phyloP scores from a whole-genome alignment of 192 early-diverging fungal genomes.

The Entophlyctis luteolus region DNA sequence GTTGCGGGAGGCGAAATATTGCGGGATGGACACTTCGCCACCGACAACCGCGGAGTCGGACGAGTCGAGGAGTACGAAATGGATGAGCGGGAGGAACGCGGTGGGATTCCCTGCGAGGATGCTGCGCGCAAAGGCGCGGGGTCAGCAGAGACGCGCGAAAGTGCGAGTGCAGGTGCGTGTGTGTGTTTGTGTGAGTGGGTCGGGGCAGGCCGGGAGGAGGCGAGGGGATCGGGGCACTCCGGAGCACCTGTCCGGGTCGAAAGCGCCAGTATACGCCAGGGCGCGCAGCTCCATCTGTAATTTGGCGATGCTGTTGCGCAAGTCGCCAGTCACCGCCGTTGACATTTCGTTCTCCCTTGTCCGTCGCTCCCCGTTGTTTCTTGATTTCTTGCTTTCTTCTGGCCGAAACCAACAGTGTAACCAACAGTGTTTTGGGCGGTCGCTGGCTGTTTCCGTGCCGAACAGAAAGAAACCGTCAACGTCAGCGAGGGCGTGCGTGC shows the following conservation, averaged over 20 bases:
- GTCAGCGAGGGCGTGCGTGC: no score
- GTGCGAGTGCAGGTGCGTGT: background rate
- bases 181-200: background rate
- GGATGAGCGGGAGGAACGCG: slow-evolving; percentile 53
- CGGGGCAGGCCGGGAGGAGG: background rate
- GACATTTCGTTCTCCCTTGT: no score
- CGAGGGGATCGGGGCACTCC: background rate
- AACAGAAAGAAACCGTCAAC: no score
- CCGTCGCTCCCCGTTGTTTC: no score
- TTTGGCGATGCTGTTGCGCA: slow-evolving; percentile 51
- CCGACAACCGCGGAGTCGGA: background rate
- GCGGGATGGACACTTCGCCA: slow-evolving; percentile 21
- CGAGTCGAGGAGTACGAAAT: slow-evolving; percentile 52
- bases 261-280: slow-evolving; percentile 34
- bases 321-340: slow-evolving; percentile 36
- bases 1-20: slow-evolving; percentile 33
- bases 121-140: slow-evolving; percentile 15
- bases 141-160: background rate
- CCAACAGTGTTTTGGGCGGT: no score
- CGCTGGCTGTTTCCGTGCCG: no score
- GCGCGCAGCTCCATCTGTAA: slow-evolving; percentile 36
- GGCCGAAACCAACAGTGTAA: no score
- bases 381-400: no score
- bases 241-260: slow-evolving; percentile 32
- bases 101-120: slow-evolving; percentile 40